Evolutionary conservation across 2,329 filamentous ascomycete species (phyloP).

Genomic region (Epichloe uncinata): DNA sequence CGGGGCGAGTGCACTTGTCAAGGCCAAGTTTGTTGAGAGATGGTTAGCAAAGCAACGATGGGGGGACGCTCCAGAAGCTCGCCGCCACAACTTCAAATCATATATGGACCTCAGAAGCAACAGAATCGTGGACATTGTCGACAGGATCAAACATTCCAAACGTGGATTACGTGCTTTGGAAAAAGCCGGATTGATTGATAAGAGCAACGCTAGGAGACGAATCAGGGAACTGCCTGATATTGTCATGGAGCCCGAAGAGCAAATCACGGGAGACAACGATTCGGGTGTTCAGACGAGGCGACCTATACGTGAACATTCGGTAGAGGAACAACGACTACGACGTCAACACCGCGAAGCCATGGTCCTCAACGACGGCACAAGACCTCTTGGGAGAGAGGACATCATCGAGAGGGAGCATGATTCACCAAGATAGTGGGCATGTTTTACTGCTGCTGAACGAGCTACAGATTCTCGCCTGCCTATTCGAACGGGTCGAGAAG

Average conservation of each 20-base stretch:
- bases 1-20: slow-evolving; percentile 43
- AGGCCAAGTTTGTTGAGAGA: slow-evolving; percentile 53
- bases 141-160: slow-evolving; percentile 32
- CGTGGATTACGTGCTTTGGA: slow-evolving; percentile 38
- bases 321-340: slow-evolving; percentile 58
- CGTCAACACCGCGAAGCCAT: slow-evolving; percentile 75
- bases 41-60: slow-evolving; percentile 67
- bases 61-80: slow-evolving; percentile 44
- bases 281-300: slow-evolving; percentile 18
- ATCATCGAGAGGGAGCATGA: slow-evolving; percentile 57
- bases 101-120: slow-evolving; percentile 39
- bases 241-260: slow-evolving; percentile 21
- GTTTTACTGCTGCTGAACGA: not conserved
- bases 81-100: slow-evolving; percentile 37
- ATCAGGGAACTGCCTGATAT: slow-evolving; percentile 19
- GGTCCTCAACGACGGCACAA: slow-evolving; percentile 77
- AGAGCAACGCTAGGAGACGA: slow-evolving; percentile 16
- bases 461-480: not conserved
- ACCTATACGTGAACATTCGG: slow-evolving; percentile 35
- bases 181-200: slow-evolving; percentile 34
- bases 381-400: slow-evolving; percentile 58
- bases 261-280: slow-evolving; percentile 11
- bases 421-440: slow-evolving; percentile 18
- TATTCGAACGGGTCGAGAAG: not conserved
- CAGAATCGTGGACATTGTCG: slow-evolving; percentile 38